Conservation (phyloP, 148 eudicot species). For the Chenopodium berlandieri region DNA sequence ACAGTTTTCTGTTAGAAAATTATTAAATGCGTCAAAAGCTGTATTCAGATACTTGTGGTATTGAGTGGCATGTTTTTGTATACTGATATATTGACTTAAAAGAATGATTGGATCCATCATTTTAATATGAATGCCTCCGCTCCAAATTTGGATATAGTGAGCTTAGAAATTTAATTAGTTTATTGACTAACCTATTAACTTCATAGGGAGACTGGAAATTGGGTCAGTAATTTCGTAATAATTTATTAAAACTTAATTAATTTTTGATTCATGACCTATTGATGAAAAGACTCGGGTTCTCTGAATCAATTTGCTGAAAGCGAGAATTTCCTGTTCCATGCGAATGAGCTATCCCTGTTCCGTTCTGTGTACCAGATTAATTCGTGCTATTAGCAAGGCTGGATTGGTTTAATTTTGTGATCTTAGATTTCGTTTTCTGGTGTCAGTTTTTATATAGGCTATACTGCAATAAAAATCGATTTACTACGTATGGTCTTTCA, state of each 20-base stretch:
- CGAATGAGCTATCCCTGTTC: background rate
- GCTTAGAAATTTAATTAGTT: background rate
- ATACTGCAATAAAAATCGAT: background rate
- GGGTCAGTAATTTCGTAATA: background rate
- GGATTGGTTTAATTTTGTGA: background rate
- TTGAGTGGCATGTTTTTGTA: background rate
- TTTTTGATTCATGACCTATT: background rate
- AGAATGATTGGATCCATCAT: background rate
- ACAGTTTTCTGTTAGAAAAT: background rate
- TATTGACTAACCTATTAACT: background rate
- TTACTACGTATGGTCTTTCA: constrained; percentile 13
- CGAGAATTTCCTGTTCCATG: background rate
- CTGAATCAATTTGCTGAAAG: background rate
- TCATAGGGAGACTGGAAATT: background rate
- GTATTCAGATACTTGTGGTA: background rate
- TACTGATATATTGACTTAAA: too few relatives aligned
- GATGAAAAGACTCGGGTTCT: background rate
- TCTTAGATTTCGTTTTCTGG: background rate
- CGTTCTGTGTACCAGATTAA: background rate
- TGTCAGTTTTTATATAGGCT: background rate
- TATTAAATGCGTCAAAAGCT: background rate
- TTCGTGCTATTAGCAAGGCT: background rate
- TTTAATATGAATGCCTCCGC: background rate
- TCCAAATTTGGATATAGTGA: background rate
- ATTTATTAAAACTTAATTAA: background rate